Percentiles rank a stretch among this genome's conserved stretches.
Conservation (phyloP, 228 moss, liverwort and hornwort species). For the Sphagnum fallax region DNA sequence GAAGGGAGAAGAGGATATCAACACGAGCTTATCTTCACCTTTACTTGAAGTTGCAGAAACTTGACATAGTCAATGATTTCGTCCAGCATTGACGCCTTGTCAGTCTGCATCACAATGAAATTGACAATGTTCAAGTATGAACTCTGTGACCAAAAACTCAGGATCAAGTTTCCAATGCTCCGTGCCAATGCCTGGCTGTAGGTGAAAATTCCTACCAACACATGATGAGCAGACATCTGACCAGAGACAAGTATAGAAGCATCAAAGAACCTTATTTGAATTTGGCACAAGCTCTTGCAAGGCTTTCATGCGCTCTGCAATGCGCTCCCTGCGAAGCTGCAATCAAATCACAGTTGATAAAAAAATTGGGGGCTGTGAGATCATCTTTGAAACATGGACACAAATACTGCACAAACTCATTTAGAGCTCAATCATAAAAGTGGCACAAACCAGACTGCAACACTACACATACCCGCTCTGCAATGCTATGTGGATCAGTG, state of each 20-base stretch:
- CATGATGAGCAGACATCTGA: neutral
- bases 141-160: neutral
- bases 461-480: slow-evolving; percentile 69
- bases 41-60: slow-evolving; percentile 96
- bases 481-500: slow-evolving; percentile 99
- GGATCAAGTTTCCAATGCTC: neutral
- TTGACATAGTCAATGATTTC: slow-evolving; percentile 98
- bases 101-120: slow-evolving; percentile 47
- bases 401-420: neutral
- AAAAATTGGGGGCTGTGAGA: neutral
- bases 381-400: neutral
- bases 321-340: slow-evolving; percentile 94
- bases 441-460: neutral
- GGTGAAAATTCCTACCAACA: neutral
- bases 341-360: slow-evolving; percentile 4
- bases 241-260: neutral
- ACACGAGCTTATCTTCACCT: slow-evolving; percentile 33
- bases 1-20: neutral
- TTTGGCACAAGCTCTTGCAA: slow-evolving; percentile 98
- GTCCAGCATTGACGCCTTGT: slow-evolving; percentile 98
- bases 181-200: neutral
- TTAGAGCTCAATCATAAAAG: neutral
- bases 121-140: neutral
- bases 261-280: slow-evolving; percentile 69
- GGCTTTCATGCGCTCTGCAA: slow-evolving; percentile 99